These are phyloP conservation scores for Termitomyces sp. DNA, from an alignment of 768 basidiomycete genomes.

Conservation along the genomic window DNA sequence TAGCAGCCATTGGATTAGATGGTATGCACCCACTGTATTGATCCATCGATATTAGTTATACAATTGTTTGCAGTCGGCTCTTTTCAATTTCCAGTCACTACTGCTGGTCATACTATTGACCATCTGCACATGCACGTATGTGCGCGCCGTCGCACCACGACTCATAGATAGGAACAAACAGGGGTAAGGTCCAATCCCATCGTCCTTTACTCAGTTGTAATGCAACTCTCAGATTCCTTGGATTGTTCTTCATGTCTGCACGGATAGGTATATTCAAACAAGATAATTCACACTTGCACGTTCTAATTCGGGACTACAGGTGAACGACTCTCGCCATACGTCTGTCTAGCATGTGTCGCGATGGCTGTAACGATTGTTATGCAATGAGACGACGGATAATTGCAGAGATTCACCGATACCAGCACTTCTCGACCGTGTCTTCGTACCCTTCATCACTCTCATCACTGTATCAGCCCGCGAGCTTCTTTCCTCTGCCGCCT, in stretches of 20 bases:
- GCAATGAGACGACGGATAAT: slow-evolving; percentile 20
- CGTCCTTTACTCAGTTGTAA: background rate
- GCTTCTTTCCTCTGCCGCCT: background rate
- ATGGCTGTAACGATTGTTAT: slow-evolving; percentile 78
- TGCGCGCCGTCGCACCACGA: slow-evolving; percentile 84
- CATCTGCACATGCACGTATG: slow-evolving; percentile 97
- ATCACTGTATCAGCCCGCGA: background rate
- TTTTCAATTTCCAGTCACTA: slow-evolving; percentile 97
- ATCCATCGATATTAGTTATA: background rate
- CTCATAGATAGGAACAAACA: slow-evolving; percentile 91
- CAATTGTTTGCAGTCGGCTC: slow-evolving; percentile 55
- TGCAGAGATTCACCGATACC: background rate
- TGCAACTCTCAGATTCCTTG: slow-evolving; percentile 60
- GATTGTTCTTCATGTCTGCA: slow-evolving; percentile 92
- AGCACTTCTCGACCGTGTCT: background rate
- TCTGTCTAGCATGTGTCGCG: slow-evolving; percentile 83
- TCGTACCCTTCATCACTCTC: background rate
- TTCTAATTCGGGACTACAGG: slow-evolving; percentile 39
- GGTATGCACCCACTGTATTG: background rate
- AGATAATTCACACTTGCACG: background rate
- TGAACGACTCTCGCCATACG: slow-evolving; percentile 94
- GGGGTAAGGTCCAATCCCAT: slow-evolving; percentile 54
- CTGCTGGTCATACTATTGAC: slow-evolving; percentile 88
- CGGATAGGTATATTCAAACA: slow-evolving; percentile 66
- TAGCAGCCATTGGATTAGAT: slow-evolving; percentile 2